Conservation (phyloP, 2,329 filamentous ascomycete species). For the Alternaria sp. region DNA sequence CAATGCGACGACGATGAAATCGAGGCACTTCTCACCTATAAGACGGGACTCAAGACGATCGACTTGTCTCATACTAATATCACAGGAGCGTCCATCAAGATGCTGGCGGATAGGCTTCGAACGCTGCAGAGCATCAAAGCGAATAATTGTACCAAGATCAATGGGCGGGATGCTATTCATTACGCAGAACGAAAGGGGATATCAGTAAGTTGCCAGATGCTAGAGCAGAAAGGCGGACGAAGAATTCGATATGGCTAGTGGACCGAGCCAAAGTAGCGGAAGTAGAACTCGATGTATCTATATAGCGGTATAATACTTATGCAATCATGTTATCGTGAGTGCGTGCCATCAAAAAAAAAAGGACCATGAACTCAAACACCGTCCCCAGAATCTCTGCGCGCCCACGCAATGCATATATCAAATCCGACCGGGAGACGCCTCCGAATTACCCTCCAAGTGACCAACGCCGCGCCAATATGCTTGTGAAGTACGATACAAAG, state of each 20-base stretch:
- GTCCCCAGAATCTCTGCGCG: slow-evolving; percentile 4
- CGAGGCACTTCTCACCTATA: slow-evolving; percentile 31
- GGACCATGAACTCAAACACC: neutral
- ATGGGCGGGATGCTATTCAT: slow-evolving; percentile 50
- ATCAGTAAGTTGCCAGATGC: slow-evolving; percentile 27
- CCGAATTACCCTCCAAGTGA: neutral
- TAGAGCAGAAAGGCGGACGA: slow-evolving; percentile 27
- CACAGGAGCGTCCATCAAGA: slow-evolving; percentile 53
- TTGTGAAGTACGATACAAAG: slow-evolving; percentile 6
- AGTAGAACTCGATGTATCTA: neutral
- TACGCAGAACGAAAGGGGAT: slow-evolving; percentile 51
- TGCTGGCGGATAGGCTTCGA: slow-evolving; percentile 40
- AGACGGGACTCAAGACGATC: slow-evolving; percentile 34
- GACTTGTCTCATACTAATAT: slow-evolving; percentile 50
- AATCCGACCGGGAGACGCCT: slow-evolving; percentile 4
- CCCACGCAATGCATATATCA: slow-evolving; percentile 18
- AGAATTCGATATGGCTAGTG: slow-evolving; percentile 21
- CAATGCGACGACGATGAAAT: slow-evolving; percentile 43
- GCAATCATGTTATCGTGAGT: slow-evolving; percentile 11
- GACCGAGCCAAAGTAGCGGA: neutral
- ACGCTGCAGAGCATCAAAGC: slow-evolving; percentile 43
- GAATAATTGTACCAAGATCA: slow-evolving; percentile 47
- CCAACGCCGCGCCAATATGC: slow-evolving; percentile 31
- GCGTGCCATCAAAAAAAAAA: neutral
- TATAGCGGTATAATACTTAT: slow-evolving; percentile 11